A percentile compares a stretch with the other conserved stretches of the same genome.
phyloP scores from a whole-genome alignment of 2,329 filamentous ascomycete genomes.

The Neoscytalidium dimidiatum region DNA sequence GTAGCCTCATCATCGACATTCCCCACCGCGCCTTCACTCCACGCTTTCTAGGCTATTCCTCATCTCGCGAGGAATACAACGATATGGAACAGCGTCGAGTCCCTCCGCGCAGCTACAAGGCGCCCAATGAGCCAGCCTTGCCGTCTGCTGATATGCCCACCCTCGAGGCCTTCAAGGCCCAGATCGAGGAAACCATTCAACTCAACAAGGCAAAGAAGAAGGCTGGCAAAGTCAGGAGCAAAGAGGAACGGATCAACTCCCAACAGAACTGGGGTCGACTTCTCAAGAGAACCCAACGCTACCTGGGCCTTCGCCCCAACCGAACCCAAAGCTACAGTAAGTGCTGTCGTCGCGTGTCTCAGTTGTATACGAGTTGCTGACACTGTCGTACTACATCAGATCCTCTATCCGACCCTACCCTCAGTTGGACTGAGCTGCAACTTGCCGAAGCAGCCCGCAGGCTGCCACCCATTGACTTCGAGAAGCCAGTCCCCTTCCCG shows the following conservation, averaged over 20 bases:
- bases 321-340: conserved; percentile 19
- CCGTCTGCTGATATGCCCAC: conserved; percentile 37
- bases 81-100: conserved; percentile 36
- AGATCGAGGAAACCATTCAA: conserved; percentile 56
- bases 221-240: conserved; percentile 50
- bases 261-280: conserved; percentile 57
- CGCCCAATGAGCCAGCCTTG: conserved; percentile 24
- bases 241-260: conserved; percentile 50
- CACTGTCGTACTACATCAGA: conserved; percentile 1
- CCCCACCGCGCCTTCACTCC: conserved; percentile 64
- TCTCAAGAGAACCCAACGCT: conserved; percentile 66
- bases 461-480: conserved; percentile 45
- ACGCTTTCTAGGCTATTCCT: conserved; percentile 64
- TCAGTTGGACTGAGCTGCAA: conserved; percentile 17
- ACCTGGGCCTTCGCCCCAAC: conserved; percentile 66
- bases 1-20: conserved; percentile 65
- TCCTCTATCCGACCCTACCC: conserved; percentile 6
- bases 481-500: conserved; percentile 46
- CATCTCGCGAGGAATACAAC: conserved; percentile 48
- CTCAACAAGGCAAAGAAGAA: conserved; percentile 54
- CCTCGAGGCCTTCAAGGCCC: conserved; percentile 54
- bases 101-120: conserved; percentile 24
- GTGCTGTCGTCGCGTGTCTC: background rate
- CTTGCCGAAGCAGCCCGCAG: background rate
- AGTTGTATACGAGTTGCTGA: background rate